Evolutionary conservation across 164 flowering plant species (phyloP).

Genomic region (Vitis labrusca): DNA sequence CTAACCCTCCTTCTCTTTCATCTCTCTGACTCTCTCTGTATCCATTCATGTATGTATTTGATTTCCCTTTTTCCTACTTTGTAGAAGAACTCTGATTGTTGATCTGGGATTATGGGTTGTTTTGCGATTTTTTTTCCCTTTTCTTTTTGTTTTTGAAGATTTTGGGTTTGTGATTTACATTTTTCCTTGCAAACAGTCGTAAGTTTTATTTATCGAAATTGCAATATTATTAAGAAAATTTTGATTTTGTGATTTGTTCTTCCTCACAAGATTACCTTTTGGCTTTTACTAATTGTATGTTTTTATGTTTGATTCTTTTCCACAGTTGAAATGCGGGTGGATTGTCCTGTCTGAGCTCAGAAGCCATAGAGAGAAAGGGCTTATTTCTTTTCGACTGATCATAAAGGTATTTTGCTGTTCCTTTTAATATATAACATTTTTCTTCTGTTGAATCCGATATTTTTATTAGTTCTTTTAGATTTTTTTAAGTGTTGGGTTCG

Average conservation of each 20-base stretch:
- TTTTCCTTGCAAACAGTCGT: no score
- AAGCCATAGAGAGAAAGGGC: not conserved
- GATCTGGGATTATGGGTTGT: no score
- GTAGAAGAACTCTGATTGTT: no score
- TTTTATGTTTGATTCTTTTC: not conserved
- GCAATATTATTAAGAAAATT: no score
- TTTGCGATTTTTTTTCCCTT: no score
- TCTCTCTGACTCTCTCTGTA: not conserved
- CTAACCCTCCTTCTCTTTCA: not conserved
- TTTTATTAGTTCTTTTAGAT: not conserved
- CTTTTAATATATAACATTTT: no score
- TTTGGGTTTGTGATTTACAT: no score
- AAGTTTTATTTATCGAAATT: no score
- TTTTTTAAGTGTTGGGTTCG: constrained; percentile 16
- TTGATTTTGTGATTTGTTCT: no score
- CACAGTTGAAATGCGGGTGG: not conserved
- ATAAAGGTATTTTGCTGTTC: not conserved
- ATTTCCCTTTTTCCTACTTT: no score
- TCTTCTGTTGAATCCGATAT: not conserved
- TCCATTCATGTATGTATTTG: not conserved
- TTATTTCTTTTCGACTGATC: not conserved
- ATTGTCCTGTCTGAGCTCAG: not conserved
- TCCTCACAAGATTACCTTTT: not conserved
- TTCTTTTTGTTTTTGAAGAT: no score
- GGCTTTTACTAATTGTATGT: not conserved